Conservation (phyloP, 1,139 yeast species). For the Taphrina communis region DNA sequence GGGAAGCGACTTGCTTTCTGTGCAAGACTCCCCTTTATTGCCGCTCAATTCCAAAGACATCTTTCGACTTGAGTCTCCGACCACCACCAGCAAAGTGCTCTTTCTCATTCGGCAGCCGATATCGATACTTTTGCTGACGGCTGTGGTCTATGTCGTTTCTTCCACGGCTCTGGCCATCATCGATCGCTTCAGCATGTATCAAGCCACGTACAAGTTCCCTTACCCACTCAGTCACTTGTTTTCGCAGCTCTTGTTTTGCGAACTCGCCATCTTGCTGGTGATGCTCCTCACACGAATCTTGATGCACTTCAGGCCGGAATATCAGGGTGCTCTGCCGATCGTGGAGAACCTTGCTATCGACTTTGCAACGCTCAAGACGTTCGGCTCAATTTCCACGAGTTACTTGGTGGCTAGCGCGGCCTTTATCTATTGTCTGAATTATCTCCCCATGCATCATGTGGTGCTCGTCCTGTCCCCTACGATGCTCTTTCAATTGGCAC, state of each 20-base stretch:
- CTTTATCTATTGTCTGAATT: constrained; percentile 30
- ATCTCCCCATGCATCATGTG: constrained; percentile 26
- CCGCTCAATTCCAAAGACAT: constrained; percentile 15
- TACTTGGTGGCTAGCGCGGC: constrained; percentile 23
- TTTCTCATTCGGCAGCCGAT: constrained; percentile 12
- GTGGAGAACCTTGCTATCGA: constrained; percentile 3
- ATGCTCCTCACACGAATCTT: constrained; percentile 4
- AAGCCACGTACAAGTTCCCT: constrained; percentile 38
- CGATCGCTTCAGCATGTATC: constrained; percentile 38
- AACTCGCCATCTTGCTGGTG: constrained; percentile 11
- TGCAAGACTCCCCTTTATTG: constrained; percentile 5
- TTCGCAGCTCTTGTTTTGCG: constrained; percentile 23
- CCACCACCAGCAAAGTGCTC: background rate
- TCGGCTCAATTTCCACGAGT: constrained; percentile 22
- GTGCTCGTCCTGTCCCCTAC: constrained; percentile 26
- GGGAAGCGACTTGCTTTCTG: background rate
- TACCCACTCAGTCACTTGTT: constrained; percentile 24
- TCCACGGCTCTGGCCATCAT: constrained; percentile 21
- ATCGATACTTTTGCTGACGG: constrained; percentile 5
- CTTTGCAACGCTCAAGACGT: constrained; percentile 4
- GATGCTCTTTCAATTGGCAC: constrained; percentile 19
- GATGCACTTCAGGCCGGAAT: background rate
- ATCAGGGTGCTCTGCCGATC: background rate
- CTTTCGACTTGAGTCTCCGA: constrained; percentile 11
- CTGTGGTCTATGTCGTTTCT: constrained; percentile 6